These are phyloP conservation scores for Dacryopinax spathularia DNA, from an alignment of 768 basidiomycete species.

Conservation along the genomic window DNA sequence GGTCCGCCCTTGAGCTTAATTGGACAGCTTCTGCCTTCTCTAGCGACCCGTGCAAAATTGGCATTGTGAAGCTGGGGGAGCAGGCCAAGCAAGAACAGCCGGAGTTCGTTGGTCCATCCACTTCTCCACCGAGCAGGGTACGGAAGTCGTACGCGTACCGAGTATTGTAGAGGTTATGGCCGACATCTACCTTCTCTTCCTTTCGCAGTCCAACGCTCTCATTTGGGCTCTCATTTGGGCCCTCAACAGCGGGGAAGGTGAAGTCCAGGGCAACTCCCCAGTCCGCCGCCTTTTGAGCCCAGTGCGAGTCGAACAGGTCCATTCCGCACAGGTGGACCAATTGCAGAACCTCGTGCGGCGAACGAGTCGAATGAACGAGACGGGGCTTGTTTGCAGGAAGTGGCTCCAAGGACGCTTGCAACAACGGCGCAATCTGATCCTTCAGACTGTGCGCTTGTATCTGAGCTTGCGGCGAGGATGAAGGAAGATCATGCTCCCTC, in stretches of 20 bases:
- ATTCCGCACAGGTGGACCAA: constrained; percentile 51
- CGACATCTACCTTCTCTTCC: constrained; percentile 34
- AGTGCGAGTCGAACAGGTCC: constrained; percentile 62
- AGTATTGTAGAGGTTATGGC: constrained; percentile 56
- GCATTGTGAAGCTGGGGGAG: constrained; percentile 13
- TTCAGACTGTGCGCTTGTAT: neutral
- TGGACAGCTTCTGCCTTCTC: constrained; percentile 9
- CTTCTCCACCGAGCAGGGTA: constrained; percentile 35
- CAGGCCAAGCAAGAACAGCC: constrained; percentile 19
- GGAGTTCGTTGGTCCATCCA: constrained; percentile 1
- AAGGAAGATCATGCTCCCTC: neutral
- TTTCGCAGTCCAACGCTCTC: neutral
- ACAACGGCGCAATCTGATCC: constrained; percentile 27
- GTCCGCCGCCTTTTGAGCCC: constrained; percentile 54
- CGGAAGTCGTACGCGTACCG: constrained; percentile 48
- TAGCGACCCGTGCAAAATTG: constrained; percentile 14
- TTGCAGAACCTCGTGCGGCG: constrained; percentile 63
- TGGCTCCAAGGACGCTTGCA: constrained; percentile 44
- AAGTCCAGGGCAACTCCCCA: constrained; percentile 70
- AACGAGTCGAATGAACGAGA: constrained; percentile 38
- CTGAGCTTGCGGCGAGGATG: neutral
- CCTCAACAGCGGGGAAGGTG: constrained; percentile 49
- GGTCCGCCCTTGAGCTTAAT: constrained; percentile 9
- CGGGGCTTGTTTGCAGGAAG: constrained; percentile 49
- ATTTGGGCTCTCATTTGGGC: constrained; percentile 7